Percentiles rank a stretch among this genome's conserved stretches.
phyloP scores from a whole-genome alignment of 768 basidiomycete genomes.

The Pleurotus citrinopileatus region DNA sequence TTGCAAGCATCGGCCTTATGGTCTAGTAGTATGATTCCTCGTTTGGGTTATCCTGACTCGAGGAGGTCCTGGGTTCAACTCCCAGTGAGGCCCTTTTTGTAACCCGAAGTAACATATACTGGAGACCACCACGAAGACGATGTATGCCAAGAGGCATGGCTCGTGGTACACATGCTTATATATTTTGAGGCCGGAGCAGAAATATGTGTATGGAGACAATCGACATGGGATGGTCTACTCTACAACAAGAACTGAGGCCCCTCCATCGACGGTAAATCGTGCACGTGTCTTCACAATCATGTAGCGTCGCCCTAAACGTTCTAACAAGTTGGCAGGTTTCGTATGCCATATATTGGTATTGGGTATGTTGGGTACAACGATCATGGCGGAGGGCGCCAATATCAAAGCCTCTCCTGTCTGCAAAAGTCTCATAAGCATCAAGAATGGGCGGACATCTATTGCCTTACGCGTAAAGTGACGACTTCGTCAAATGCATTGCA shows the following conservation, averaged over 20 bases:
- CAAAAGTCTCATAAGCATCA: not conserved
- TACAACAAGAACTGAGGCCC: conserved; percentile 52
- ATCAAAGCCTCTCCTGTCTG: conserved; percentile 74
- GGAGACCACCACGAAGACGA: too few relatives aligned
- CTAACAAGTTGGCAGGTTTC: conserved; percentile 21
- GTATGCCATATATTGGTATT: too few relatives aligned
- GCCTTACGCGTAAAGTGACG: conserved; percentile 56
- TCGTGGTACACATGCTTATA: too few relatives aligned
- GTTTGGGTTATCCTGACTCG: conserved; percentile 7
- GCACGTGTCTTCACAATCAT: conserved; percentile 59
- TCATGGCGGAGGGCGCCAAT: conserved; percentile 53
- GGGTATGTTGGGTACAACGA: too few relatives aligned
- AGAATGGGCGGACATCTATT: not conserved
- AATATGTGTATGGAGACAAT: not conserved
- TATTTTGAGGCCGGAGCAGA: not conserved
- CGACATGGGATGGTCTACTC: conserved; percentile 16
- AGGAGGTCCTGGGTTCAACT: conserved; percentile 12
- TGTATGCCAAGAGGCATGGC: too few relatives aligned
- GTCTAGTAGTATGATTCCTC: conserved; percentile 12
- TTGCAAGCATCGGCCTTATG: conserved; percentile 3
- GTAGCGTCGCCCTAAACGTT: conserved; percentile 56
- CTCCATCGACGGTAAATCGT: conserved; percentile 63
- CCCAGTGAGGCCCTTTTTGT: conserved; percentile 8
- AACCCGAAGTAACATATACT: not conserved
- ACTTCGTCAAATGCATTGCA: conserved; percentile 65